Conservation (phyloP, 306 rosid species). For the Comarum palustre region DNA sequence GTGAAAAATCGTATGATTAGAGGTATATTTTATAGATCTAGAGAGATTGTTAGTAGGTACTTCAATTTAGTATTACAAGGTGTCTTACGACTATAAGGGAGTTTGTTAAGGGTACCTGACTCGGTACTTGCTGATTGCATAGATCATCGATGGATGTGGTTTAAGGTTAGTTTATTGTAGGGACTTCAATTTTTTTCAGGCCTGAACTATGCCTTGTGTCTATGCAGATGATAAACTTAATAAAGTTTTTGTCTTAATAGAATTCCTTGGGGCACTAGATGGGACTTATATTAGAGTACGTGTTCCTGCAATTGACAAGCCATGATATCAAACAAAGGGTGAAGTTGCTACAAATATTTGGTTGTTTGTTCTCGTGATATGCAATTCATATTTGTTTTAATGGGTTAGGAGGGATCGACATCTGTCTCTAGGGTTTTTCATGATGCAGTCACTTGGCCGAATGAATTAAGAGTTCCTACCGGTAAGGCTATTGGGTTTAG, state of each 20-base stretch:
- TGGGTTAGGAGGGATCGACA: neutral
- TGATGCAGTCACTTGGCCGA: neutral
- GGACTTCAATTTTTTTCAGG: neutral
- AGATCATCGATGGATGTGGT: neutral
- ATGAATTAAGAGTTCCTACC: neutral
- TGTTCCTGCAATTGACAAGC: neutral
- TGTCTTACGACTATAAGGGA: no score
- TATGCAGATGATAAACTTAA: neutral
- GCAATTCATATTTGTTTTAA: neutral
- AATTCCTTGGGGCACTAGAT: conserved; percentile 3
- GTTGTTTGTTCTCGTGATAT: no score
- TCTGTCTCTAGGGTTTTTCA: conserved; percentile 4
- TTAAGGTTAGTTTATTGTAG: neutral
- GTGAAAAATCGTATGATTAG: no score
- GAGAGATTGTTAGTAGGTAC: no score
- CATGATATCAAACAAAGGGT: no score
- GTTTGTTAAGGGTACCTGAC: neutral
- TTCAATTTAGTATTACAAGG: no score
- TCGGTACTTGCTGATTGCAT: neutral
- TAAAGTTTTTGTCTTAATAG: neutral
- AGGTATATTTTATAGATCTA: no score
- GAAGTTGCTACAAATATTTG: no score
- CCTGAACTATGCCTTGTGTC: neutral
- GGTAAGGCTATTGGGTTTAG: neutral
- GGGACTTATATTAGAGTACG: neutral